Percentiles rank a stretch among this genome's conserved stretches.
Conservation (phyloP, 2,329 filamentous ascomycete species). For the Stachybotrys echinatus region DNA sequence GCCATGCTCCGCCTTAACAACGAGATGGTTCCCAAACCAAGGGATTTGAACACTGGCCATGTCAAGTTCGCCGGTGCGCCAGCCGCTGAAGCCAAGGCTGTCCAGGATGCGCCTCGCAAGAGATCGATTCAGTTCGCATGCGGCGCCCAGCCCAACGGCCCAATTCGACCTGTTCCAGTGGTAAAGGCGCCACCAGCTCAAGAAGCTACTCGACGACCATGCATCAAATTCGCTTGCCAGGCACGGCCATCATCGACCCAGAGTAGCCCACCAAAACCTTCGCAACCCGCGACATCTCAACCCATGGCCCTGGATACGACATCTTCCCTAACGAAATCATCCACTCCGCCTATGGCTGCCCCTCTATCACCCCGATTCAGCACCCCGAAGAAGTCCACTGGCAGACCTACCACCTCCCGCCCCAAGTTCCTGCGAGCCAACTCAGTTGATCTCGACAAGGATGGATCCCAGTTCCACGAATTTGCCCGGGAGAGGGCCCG, state of each 20-base stretch:
- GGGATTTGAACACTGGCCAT: constrained; percentile 11
- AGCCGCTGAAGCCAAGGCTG: constrained; percentile 35
- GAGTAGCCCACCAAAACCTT: constrained; percentile 27
- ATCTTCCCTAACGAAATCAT: constrained; percentile 25
- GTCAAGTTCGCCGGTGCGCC: not conserved
- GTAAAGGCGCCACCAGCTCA: constrained; percentile 26
- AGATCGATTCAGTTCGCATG: constrained; percentile 93
- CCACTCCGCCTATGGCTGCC: constrained; percentile 14
- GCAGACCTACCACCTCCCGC: constrained; percentile 16
- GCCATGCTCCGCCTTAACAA: constrained; percentile 36
- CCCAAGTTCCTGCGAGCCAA: constrained; percentile 47
- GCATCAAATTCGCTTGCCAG: constrained; percentile 74
- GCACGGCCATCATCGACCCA: constrained; percentile 41
- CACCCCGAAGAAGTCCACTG: constrained; percentile 11
- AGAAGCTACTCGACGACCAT: constrained; percentile 47
- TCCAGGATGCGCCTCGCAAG: constrained; percentile 51
- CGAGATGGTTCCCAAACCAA: constrained; percentile 18
- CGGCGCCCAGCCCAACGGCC: constrained; percentile 53
- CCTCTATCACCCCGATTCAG: constrained; percentile 16
- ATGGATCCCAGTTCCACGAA: constrained; percentile 73
- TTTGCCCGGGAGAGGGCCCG: constrained; percentile 79
- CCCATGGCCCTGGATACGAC: constrained; percentile 10
- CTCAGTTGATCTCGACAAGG: constrained; percentile 43
- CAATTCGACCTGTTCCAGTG: constrained; percentile 32
- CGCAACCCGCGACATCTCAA: constrained; percentile 1